Base-by-base conservation (phyloP, 2,329 filamentous ascomycete species). In the Neonectria sp. region DNA sequence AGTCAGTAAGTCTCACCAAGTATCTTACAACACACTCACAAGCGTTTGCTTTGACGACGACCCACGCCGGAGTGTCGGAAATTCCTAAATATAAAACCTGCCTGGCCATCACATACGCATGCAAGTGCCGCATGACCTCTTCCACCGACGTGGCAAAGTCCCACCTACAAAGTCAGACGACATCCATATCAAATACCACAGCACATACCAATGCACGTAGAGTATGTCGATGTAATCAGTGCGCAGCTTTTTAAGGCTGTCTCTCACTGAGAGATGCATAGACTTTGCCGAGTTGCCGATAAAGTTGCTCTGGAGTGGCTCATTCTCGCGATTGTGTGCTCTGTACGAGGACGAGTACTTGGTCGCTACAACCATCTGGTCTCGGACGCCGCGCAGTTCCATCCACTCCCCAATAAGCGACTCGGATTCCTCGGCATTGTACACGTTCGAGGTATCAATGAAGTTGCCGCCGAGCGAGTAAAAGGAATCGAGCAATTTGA, bases 391-490 rank as follows among this genome's bases (percentile, higher is more conserved):
- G 17, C 82, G 80, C 4, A 71, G 48, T 3, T 75, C 64, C 81
- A 87, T 83, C 84, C 85, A 88, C 68, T 88, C 84, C 8, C 86
- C 86, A 40, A 88, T 74, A 81, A 83, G 85, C n/a, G 68, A 71
- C 64, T 88, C 86, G 0, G 86, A 88, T 67, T 88, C 79, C 64
- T 84, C 85, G 55, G 80, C 67, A 68, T 88, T 82, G 73, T 88
- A 88, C 69, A 81, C 82, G 76, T 82, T 85, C 37, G 84, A 71
- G 1, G 87, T 90, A 74, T 91, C 89, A 72, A 91, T 88, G 76
- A 91, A 90, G 78, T 90, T 91, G 3, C 89, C 89, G 3, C 88
- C 89, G 1, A 83, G 79, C 13, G 82, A 81, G 61, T 82, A 84
- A 78, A 84, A 90, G 61, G 82, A 82, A 67, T 90, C 88, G 0